These are phyloP conservation scores for Pseudocercospora crystallina DNA, from an alignment of 2,329 filamentous ascomycete species.

Conservation along the genomic window DNA sequence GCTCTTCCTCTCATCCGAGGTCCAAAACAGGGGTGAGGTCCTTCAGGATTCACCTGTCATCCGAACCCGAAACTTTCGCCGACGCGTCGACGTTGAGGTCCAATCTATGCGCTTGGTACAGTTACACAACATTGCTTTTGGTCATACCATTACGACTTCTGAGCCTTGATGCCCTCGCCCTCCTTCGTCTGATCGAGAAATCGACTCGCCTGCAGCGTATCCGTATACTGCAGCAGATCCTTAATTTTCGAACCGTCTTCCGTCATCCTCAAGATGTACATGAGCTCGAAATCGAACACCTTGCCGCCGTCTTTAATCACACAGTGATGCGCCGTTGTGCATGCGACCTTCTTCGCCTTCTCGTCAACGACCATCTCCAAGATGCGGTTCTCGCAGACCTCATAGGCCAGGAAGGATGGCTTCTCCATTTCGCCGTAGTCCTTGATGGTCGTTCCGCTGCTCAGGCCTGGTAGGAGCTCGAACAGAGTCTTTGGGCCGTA, in stretches of 20 bases:
- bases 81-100: not conserved
- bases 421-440: not conserved
- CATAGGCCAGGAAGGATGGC: not conserved
- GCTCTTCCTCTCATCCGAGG: too few relatives aligned
- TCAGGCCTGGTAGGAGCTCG: not conserved
- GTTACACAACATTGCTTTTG: too few relatives aligned
- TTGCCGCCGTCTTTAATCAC: not conserved
- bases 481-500: not conserved
- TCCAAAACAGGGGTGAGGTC: not conserved
- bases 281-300: constrained; percentile 1
- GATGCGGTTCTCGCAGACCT: not conserved
- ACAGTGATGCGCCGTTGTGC: not conserved
- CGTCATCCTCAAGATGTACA: not conserved
- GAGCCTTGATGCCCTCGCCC: too few relatives aligned
- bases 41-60: not conserved
- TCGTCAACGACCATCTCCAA: not conserved
- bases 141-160: too few relatives aligned
- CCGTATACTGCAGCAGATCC: not conserved
- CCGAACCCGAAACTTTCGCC: not conserved
- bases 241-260: not conserved
- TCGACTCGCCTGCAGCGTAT: not conserved
- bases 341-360: not conserved
- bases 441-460: not conserved
- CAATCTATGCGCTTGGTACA: too few relatives aligned
- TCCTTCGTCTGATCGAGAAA: not conserved